These are phyloP conservation scores for Scenedesmus sp. DNA, from an alignment of 163 green algal genomes.

Conservation along the genomic window DNA sequence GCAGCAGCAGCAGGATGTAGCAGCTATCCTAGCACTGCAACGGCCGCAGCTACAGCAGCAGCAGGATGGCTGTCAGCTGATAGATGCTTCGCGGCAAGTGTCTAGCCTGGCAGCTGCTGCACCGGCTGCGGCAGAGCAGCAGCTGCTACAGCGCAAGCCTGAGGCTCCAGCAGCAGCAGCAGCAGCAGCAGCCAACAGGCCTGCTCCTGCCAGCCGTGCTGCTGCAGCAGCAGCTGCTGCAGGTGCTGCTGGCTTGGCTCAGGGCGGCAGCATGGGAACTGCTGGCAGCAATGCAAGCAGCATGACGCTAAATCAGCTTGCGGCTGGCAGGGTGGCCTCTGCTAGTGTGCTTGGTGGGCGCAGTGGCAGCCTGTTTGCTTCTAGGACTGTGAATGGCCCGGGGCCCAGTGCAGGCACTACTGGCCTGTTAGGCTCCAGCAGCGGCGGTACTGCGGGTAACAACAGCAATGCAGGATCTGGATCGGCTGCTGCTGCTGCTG, in stretches of 20 bases:
- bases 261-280: background rate
- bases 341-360: background rate
- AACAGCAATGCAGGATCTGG: background rate
- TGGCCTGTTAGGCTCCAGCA: slow-evolving; percentile 4
- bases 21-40: background rate
- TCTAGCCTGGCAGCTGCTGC: background rate
- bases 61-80: background rate
- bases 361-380: background rate
- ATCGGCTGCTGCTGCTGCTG: background rate
- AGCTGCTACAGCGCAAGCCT: slow-evolving; percentile 13
- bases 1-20: slow-evolving; percentile 9
- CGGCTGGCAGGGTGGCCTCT: background rate
- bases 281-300: slow-evolving; percentile 48
- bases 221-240: slow-evolving; percentile 30
- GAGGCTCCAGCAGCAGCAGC: slow-evolving; percentile 2
- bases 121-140: slow-evolving; percentile 26
- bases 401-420: background rate
- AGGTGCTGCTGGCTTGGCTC: background rate
- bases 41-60: background rate
- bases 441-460: background rate
- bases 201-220: background rate
- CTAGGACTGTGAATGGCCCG: background rate
- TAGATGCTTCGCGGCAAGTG: background rate
- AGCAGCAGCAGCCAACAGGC: background rate
- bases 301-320: slow-evolving; percentile 24